Evolutionary conservation across 192 early-diverging fungal genomes (phyloP).

Genomic region (Helicostylum pulchrum): DNA sequence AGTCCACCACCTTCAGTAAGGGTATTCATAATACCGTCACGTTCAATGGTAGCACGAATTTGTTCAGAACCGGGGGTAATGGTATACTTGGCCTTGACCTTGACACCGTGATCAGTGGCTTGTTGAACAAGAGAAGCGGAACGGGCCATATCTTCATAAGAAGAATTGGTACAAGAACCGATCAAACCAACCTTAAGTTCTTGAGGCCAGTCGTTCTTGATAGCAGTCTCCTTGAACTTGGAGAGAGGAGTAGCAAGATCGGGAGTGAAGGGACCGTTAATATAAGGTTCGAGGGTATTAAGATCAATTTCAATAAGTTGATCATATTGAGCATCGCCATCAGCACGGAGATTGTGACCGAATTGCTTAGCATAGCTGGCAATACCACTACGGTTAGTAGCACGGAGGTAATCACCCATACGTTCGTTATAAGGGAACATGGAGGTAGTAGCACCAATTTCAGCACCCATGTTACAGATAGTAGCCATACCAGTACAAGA

Average conservation of each 20-base stretch:
- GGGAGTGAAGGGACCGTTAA: conserved; percentile 97
- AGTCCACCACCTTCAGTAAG: conserved; percentile 79
- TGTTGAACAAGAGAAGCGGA: conserved; percentile 87
- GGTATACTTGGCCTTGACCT: conserved; percentile 79
- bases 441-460: conserved; percentile 97
- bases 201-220: conserved; percentile 83
- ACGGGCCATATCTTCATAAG: conserved; percentile 96
- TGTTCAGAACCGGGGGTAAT: conserved; percentile 98
- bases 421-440: conserved; percentile 91
- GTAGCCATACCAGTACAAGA: conserved; percentile 99
- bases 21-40: conserved; percentile 80
- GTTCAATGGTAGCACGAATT: conserved; percentile 93
- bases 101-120: conserved; percentile 76
- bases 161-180: conserved; percentile 98
- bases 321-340: conserved; percentile 87
- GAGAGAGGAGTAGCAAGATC: conserved; percentile 91
- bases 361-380: conserved; percentile 78
- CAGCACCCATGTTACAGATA: conserved; percentile 99
- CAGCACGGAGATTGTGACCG: conserved; percentile 85
- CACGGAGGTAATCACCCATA: conserved; percentile 89
- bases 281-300: conserved; percentile 88
- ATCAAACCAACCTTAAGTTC: conserved; percentile 91
- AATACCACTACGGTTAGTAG: conserved; percentile 78
- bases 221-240: conserved; percentile 88
- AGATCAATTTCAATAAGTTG: conserved; percentile 94